Evolutionary conservation across 2,329 filamentous ascomycete genomes (phyloP).

Genomic region (Monosporascus sp.): DNA sequence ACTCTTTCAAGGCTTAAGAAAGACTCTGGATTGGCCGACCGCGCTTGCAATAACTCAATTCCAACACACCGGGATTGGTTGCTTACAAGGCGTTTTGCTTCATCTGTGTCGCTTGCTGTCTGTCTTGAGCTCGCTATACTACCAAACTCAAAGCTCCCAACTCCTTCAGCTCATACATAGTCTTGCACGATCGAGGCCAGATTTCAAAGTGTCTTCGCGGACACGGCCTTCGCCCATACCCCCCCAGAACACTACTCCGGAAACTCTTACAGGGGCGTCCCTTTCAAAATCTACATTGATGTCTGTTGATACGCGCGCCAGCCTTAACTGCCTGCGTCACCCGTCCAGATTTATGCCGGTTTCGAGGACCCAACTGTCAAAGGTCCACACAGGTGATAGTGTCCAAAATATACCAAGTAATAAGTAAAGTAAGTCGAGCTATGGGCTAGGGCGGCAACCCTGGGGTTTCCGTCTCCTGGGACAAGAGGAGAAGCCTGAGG

Average conservation of each 20-base stretch:
- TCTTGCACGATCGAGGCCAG: constrained; percentile 13
- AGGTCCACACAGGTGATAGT: constrained; percentile 52
- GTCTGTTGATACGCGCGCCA: constrained; percentile 53
- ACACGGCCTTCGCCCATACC: constrained; percentile 1
- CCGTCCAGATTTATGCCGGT: constrained; percentile 53
- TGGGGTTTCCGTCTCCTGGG: no score
- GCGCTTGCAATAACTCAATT: constrained; percentile 18
- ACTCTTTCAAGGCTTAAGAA: constrained; percentile 11
- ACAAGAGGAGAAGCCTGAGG: no score
- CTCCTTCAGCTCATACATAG: constrained; percentile 7
- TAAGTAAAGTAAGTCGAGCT: constrained; percentile 25
- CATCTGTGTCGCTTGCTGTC: constrained; percentile 7
- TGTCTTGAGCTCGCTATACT: background rate
- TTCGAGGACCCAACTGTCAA: constrained; percentile 50
- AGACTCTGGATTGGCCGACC: constrained; percentile 12
- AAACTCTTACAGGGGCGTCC: constrained; percentile 17
- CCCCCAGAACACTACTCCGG: constrained; percentile 5
- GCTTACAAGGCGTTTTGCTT: constrained; percentile 11
- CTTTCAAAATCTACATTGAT: constrained; percentile 44
- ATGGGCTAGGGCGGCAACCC: background rate
- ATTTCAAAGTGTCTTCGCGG: constrained; percentile 5
- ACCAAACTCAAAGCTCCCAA: background rate
- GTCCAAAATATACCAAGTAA: constrained; percentile 47
- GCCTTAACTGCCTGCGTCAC: constrained; percentile 51
- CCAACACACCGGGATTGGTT: constrained; percentile 12